phyloP scores from a whole-genome alignment of 495 filamentous ascomycete genomes.

The Melanomma pulvis-pyrius region DNA sequence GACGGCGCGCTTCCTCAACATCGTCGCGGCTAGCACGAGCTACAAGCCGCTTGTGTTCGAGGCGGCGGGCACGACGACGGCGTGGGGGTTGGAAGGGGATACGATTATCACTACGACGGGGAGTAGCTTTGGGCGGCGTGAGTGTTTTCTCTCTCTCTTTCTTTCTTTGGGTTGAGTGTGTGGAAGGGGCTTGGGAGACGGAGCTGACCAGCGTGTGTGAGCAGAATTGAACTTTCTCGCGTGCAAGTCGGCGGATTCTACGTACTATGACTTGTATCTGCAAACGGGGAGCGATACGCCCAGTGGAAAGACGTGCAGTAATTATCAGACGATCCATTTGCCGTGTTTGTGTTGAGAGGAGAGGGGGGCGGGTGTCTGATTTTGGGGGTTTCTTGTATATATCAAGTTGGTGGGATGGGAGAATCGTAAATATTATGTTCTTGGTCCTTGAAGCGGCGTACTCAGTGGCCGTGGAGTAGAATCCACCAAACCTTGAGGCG shows the following conservation, averaged over 20 bases:
- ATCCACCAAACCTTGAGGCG: too few relatives aligned
- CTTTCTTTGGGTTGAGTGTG: neutral
- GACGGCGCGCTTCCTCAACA: constrained; percentile 52
- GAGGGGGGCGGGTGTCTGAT: neutral
- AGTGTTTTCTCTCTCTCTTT: neutral
- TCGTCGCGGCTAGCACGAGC: constrained; percentile 47
- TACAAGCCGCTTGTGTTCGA: constrained; percentile 54
- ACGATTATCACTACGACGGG: constrained; percentile 54
- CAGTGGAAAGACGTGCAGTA: constrained; percentile 52
- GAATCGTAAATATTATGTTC: too few relatives aligned
- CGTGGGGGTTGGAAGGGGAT: constrained; percentile 57
- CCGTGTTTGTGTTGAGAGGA: constrained; percentile 50
- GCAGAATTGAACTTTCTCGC: constrained; percentile 55
- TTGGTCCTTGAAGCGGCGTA: too few relatives aligned
- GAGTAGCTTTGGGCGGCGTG: constrained; percentile 51
- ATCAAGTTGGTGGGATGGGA: too few relatives aligned
- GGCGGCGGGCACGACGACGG: constrained; percentile 45
- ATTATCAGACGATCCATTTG: constrained; percentile 57
- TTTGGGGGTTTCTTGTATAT: neutral
- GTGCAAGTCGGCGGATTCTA: constrained; percentile 46
- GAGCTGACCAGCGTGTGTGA: constrained; percentile 25
- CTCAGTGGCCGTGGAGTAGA: too few relatives aligned
- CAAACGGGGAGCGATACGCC: constrained; percentile 55
- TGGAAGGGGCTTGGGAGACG: neutral
- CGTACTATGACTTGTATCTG: constrained; percentile 55